Evolutionary conservation across 805 yeast genomes (phyloP), one percentile per base, ranked within the genome.

Genomic region (Yarrowia divulgata): DNA sequence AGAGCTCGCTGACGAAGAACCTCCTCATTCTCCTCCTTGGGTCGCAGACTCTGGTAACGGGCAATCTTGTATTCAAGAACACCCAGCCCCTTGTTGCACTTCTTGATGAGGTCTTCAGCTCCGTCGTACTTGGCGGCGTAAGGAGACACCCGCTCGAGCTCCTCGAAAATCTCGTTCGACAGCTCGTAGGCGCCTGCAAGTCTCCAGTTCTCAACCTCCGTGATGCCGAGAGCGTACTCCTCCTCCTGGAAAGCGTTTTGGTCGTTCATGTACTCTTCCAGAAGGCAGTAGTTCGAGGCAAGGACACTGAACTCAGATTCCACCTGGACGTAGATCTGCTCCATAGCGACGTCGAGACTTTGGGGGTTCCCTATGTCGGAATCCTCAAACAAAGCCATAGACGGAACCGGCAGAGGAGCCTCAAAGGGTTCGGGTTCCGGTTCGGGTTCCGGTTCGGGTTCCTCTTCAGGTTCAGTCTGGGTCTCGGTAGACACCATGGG

Each of bases 401-500:
- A 46, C 6, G 57, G 55, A 16, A 63, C 39, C 37, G 45, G n/a
- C 8, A 48, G 50, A 37, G 57, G 68, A n/a, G 12, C 29, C 57
- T 23, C 57, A 10, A 63, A 63, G n/a, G 57, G 68, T 4, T 19
- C 46, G 19, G 46, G 68, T 48, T 49, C 68, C 3, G 57, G 68
- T 48, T 48, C 57, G 6, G 52, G 67, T 62, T 62, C 55, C 3
- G 67, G 46, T 34, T 45, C 54, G 16, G 52, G 52, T 16, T 49
- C 54, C 8, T 39, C 19, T 10, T 49, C 54, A 8, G 67, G 54
- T 18, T 60, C 66, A 5, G 66, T 60, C 52, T 60, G 66, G 19
- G 66, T 60, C 52, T 60, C 66, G 2, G 66, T 9, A 3, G 52
- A 32, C n/a, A 60, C 66, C 66, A 60, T 60, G 14, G 52, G 66